Conservation (phyloP, 441 rosid genomes). For the Hypseocharis bilobata region DNA sequence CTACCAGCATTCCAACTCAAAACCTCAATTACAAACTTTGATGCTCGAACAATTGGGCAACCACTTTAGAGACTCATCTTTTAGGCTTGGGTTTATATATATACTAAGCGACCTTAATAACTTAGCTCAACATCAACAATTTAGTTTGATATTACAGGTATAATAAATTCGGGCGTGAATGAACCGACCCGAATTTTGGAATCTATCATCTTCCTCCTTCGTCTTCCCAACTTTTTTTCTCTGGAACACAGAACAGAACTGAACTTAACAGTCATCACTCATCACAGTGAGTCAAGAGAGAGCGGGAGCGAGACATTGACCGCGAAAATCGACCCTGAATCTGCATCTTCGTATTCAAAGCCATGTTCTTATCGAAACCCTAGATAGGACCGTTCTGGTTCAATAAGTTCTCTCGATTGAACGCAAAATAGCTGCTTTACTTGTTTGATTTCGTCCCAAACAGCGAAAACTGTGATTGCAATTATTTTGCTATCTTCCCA, state of each 20-base stretch:
- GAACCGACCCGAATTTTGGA: not conserved
- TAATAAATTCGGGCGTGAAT: no score
- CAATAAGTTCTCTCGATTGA: not conserved
- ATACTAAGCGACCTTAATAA: no score
- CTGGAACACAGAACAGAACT: not conserved
- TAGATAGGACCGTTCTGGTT: no score
- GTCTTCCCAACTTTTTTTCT: not conserved
- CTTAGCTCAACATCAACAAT: no score
- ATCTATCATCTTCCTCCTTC: not conserved
- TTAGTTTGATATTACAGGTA: no score
- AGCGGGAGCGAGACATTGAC: not conserved
- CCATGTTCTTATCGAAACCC: not conserved
- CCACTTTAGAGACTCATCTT: no score
- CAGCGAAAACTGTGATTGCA: not conserved
- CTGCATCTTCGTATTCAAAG: not conserved
- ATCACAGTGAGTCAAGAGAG: not conserved
- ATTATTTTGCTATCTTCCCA: not conserved
- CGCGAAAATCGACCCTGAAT: not conserved
- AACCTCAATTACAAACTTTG: no score
- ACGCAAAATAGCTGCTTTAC: not conserved
- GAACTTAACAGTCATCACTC: not conserved
- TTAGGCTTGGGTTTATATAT: no score
- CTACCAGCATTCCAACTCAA: no score
- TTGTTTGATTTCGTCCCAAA: not conserved
- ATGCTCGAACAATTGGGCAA: no score